Evolutionary conservation across 176 grass and related monocot species (phyloP), one percentile per base, ranked within the genome.

Genomic region (Secale cereale): DNA sequence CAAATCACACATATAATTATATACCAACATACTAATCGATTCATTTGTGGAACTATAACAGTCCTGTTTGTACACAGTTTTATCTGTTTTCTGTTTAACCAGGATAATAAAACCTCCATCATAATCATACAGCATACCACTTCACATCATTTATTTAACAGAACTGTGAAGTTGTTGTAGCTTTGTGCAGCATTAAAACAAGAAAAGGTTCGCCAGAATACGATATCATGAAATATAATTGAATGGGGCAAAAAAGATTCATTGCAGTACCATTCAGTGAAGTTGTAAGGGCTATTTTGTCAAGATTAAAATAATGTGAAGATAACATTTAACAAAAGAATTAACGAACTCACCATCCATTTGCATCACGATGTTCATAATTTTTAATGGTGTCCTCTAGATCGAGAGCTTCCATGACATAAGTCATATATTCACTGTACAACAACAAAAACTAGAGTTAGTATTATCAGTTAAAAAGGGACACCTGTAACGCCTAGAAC

Each of bases 321-420:
- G 33, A 86, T 40, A 77, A 78, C 27, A 37, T 48, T 61, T 63
- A 78, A 50, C 31, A 29, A 77, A 41, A 78, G 74, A 45, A 77
- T 56, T 48, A 82, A 86, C 74, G 46, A 78, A 91, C 97, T 86
- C 84, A 99, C 97, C 97, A 99, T 91, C 97, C 91, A 92, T 91
- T 96, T 81, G 94, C 78, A 83, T 99, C 91, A 70, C 94, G 90
- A 59, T 19, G 82, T 70, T 96, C 97, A 86, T 94, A 91, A 85
- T 99, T 99, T 87, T 99, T 99, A 78, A 99, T 92, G 5, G 92
- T 96, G 82, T 99, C 97, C 86, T 99, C 97, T 81, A 99, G 88
- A 75, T 99, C 78, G 35, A 99, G 94, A 41, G 97, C 97, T 90
- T 99, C 94, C 91, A 96, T 90, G 57, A 96, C 94, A 88, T 89